These are phyloP conservation scores for Fusarium sp. DNA, from an alignment of 2,329 filamentous ascomycete species.

Conservation along the genomic window DNA sequence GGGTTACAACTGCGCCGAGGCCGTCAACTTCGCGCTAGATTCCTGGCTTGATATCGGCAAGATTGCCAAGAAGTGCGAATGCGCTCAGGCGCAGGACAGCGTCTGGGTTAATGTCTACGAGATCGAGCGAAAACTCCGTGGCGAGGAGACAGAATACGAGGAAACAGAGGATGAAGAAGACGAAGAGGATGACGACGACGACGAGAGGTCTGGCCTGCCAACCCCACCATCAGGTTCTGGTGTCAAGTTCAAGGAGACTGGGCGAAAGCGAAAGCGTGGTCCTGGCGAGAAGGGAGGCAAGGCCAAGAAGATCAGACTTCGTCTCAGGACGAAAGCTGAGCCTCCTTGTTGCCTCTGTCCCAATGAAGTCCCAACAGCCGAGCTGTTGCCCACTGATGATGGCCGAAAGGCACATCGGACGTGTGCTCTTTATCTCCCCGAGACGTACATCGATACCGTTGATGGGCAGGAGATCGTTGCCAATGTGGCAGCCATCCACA, in stretches of 20 bases:
- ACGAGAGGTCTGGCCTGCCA: conserved; percentile 75
- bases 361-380: conserved; percentile 84
- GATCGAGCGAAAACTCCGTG: conserved; percentile 92
- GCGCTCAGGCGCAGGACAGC: conserved; percentile 93
- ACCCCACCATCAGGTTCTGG: conserved; percentile 82
- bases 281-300: conserved; percentile 53
- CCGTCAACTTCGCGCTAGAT: conserved; percentile 97
- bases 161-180: conserved; percentile 80
- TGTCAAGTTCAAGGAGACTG: conserved; percentile 70
- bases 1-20: conserved; percentile 98
- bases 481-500: conserved; percentile 84
- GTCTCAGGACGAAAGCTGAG: conserved; percentile 76
- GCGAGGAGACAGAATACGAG: conserved; percentile 87
- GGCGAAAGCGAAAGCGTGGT: conserved; percentile 70
- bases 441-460: conserved; percentile 84
- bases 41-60: conserved; percentile 95
- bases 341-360: conserved; percentile 93
- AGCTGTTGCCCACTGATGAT: conserved; percentile 88
- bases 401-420: conserved; percentile 87
- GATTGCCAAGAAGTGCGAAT: conserved; percentile 96
- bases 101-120: conserved; percentile 98
- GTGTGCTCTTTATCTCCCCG: conserved; percentile 91
- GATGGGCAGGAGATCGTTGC: conserved; percentile 79
- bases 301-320: conserved; percentile 84
- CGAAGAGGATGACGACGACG: conserved; percentile 73